Conservation (phyloP, 2,329 filamentous ascomycete genomes). For the Pseudogymnoascus sp. region DNA sequence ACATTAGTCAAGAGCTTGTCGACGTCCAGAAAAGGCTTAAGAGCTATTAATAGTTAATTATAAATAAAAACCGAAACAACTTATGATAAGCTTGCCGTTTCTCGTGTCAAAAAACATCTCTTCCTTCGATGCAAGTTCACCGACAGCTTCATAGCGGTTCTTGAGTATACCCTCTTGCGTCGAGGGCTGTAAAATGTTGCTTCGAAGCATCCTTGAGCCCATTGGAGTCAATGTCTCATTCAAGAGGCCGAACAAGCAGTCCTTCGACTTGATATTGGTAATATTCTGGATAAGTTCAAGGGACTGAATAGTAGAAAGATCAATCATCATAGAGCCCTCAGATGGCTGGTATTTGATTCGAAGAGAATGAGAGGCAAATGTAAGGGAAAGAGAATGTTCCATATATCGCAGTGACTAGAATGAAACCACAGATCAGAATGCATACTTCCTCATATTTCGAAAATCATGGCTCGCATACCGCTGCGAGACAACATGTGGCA, state of each 20-base stretch:
- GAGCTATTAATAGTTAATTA: constrained; percentile 37
- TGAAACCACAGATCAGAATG: background rate
- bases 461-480: constrained; percentile 46
- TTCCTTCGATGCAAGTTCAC: constrained; percentile 74
- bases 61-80: background rate
- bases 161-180: constrained; percentile 61
- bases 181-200: constrained; percentile 81
- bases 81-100: constrained; percentile 42
- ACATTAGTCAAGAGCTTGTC: constrained; percentile 75
- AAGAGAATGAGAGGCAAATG: constrained; percentile 71
- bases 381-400: constrained; percentile 59
- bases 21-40: constrained; percentile 69
- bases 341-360: constrained; percentile 81
- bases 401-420: constrained; percentile 71
- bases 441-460: background rate
- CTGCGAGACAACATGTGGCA: constrained; percentile 75
- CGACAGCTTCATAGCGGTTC: constrained; percentile 71
- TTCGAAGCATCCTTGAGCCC: constrained; percentile 75
- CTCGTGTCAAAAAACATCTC: constrained; percentile 76
- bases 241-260: constrained; percentile 76
- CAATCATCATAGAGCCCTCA: constrained; percentile 92
- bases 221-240: constrained; percentile 84
- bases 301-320: constrained; percentile 76
- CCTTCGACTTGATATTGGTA: constrained; percentile 66
- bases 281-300: constrained; percentile 88